Base-by-base conservation (phyloP, 495 filamentous ascomycete genomes). In the Tuber calosporum region DNA sequence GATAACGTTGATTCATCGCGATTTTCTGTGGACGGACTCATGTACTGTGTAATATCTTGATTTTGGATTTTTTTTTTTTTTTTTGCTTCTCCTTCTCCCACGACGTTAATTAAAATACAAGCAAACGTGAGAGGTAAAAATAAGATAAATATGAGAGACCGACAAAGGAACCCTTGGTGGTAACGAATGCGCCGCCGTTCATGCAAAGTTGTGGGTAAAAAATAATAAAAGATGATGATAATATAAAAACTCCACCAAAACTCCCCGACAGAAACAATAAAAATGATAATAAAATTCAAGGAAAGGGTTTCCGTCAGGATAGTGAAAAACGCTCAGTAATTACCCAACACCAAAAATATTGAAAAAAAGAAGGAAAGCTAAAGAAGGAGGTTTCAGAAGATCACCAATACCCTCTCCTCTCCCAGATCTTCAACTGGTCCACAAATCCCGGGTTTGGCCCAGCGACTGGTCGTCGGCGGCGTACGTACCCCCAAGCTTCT, bases 381-480 rank as follows among this genome's bases (percentile, higher is more conserved):
- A 0, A 34, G 15, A 30, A 58, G 11, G 19, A 62, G n/a, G 17
- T 30, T 58, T 15, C n/a, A 30, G 53, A 58, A 58, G 67, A 71
- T 69, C 77, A 78, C 75, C 70, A 78, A 70, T 78, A 78, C 43
- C 76, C 75, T 22, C 76, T 73, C 41, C 77, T 77, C 68, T 78
- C 76, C 76, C 76, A 78, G n/a, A 78, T 78, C 39, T 78, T 78
- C 42, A 78, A 75, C 11, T 78, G 76, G 26, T 78, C 76, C 38
- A 78, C 76, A 19, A 78, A 78, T 34, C 76, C 76, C 34, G 75
- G 76, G 40, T 78, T 78, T 66, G 76, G 76, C 1, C 75, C 77
- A 34, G 76, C 76, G 37, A 78, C 76, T 19, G 76, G 76, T 19
- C 76, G 74, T 34, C 73, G 76, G 70, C 77, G 73, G 11, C 76